A percentile compares a stretch with the other conserved stretches of the same genome.
These are phyloP conservation scores for Leccinellum albellum DNA, from an alignment of 768 basidiomycete species.

Conservation along the genomic window DNA sequence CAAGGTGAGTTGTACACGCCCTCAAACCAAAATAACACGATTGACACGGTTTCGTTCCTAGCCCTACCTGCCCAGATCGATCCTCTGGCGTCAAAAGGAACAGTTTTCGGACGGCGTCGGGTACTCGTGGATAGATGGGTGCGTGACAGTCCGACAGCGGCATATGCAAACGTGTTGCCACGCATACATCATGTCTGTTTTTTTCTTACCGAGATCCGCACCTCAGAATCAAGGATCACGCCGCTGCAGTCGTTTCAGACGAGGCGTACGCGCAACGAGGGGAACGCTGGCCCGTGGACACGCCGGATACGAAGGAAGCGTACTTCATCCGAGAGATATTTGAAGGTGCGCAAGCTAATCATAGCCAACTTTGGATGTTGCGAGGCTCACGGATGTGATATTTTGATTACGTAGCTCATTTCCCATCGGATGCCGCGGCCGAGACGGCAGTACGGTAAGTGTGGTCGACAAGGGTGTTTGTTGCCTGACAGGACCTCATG, in stretches of 20 bases:
- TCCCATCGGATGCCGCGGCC: slow-evolving; percentile 83
- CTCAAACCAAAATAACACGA: neutral
- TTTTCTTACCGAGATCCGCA: neutral
- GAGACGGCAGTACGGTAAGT: slow-evolving; percentile 83
- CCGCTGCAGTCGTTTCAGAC: slow-evolving; percentile 71
- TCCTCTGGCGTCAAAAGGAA: slow-evolving; percentile 99
- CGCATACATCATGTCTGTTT: neutral
- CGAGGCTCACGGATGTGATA: neutral
- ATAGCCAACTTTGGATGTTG: neutral
- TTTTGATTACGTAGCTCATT: slow-evolving; percentile 49
- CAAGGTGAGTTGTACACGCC: slow-evolving; percentile 42
- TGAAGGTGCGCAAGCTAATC: slow-evolving; percentile 48
- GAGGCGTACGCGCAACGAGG: slow-evolving; percentile 69
- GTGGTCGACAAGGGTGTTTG: slow-evolving; percentile 25
- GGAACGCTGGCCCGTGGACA: slow-evolving; percentile 73
- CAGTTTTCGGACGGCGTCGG: slow-evolving; percentile 99
- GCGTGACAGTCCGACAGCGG: slow-evolving; percentile 15
- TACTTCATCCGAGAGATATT: slow-evolving; percentile 92
- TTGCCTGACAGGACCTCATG: slow-evolving; percentile 14
- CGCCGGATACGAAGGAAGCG: slow-evolving; percentile 95
- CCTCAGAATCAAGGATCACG: slow-evolving; percentile 83
- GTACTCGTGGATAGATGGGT: slow-evolving; percentile 99
- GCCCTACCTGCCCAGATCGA: slow-evolving; percentile 91
- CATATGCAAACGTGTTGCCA: neutral
- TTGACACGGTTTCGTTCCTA: slow-evolving; percentile 25